Base-by-base conservation (phyloP, 257 asterid genomes). In the Capsicum pubescens region DNA sequence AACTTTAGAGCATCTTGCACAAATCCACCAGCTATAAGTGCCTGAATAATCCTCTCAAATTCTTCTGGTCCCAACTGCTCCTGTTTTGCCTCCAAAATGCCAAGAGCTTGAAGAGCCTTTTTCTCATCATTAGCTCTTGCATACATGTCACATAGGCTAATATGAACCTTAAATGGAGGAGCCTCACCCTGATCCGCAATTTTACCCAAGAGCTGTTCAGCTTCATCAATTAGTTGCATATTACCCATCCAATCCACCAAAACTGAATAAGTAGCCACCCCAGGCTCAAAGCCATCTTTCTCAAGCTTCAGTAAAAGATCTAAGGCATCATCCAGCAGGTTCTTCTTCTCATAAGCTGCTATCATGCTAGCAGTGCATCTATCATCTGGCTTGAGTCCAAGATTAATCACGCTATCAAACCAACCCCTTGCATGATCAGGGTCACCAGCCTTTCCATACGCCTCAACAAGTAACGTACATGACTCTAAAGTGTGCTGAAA, bases 121-220 rank as follows among this genome's bases (percentile, higher is more conserved):
- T 91, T 93, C 88, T 93, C 94, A 4, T 32, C 83, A 84, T 94
- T 90, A 35, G 92, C 89, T 86, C 87, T 91, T 0, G 94, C 71
- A 79, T 94, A 92, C 97, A 96, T 92, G 67, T 89, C 95, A 85
- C 98, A 96, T 55, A 96, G 94, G 86, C 93, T 92, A 58, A 94
- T 63, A 57, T 92, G 98, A 60, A 96, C 85, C 88, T 87, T 85
- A 59, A 92, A 70, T 0, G 99, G 97, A 61, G 99, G 98, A 66
- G 90, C 90, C 88, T 93, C 99, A 8, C 95, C 93, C 78, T 60
- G 90, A 82, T 89, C 90, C 2, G 95, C 82, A 84, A 96, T 94
- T 87, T 90, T 93, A 84, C 88, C 91, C 88, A 96, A 77, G 70
- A 96, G 26, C 84, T 95, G 97, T 83, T 96, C 98, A 55, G 94